Conservation (phyloP, 805 yeast species). For the Yarrowia porcina region DNA sequence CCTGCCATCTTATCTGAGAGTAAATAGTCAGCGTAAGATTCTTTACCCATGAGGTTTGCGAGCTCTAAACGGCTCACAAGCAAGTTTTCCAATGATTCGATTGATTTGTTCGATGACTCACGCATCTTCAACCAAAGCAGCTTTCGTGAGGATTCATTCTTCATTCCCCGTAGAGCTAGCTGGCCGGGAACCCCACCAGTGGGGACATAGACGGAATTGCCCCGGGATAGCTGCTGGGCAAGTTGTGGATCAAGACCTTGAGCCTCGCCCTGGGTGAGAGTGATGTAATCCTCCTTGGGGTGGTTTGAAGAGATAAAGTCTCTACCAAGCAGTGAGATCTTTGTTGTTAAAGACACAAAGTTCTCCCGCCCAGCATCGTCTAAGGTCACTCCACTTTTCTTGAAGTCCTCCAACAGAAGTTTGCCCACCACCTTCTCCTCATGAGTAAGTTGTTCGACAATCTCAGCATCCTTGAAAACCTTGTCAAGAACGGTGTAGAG, state of each 20-base stretch:
- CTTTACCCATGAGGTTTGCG: constrained; percentile 68
- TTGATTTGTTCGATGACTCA: constrained; percentile 60
- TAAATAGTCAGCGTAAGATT: constrained; percentile 74
- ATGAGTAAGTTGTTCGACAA: constrained; percentile 45
- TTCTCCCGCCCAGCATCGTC: constrained; percentile 56
- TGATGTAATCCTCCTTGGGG: constrained; percentile 35
- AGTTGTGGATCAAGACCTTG: constrained; percentile 38
- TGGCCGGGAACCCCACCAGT: constrained; percentile 63
- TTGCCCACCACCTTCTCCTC: constrained; percentile 86
- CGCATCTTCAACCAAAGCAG: constrained; percentile 74
- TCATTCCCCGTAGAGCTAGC: constrained; percentile 57
- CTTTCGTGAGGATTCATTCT: constrained; percentile 55
- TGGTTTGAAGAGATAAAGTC: constrained; percentile 55
- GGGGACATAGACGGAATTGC: constrained; percentile 43
- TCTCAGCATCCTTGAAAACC: constrained; percentile 48
- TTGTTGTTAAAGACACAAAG: constrained; percentile 75
- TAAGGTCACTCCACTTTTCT: constrained; percentile 85
- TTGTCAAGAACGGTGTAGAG: constrained; percentile 57
- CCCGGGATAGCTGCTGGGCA: constrained; percentile 30
- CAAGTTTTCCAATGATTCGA: constrained; percentile 54
- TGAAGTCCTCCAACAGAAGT: constrained; percentile 77
- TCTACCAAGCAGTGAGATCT: constrained; percentile 78
- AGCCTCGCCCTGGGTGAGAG: constrained; percentile 33
- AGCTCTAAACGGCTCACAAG: constrained; percentile 64
- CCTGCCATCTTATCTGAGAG: constrained; percentile 88